Base-by-base conservation (phyloP, 1,139 yeast species). In the Yamadazyma sp. region DNA sequence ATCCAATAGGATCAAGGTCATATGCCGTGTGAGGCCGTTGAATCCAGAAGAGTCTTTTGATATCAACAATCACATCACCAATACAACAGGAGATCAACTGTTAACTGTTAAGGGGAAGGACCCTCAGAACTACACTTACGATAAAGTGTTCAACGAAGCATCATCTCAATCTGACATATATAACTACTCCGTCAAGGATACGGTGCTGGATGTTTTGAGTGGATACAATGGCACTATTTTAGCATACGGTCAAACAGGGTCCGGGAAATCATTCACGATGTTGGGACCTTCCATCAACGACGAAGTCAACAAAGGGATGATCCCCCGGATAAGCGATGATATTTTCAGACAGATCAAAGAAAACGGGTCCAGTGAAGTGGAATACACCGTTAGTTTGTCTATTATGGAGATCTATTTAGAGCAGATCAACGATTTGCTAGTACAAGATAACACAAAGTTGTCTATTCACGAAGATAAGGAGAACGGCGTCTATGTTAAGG, bases 221-320 rank as follows among this genome's bases (percentile, higher is more conserved):
- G 97, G 97, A 0, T 87, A 85, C 55, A 87, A 89, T 57, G 92
- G 94, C 15, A 82, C 96, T 0, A 82, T 89, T 0, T 63, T 89
- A 32, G 90, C 95, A 1, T 89, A 87, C 58, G 97, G 96, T 6
- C 96, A 86, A 56, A 84, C 95, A 0, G 94, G 95, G 0, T 77
- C 94, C 1, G 96, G 96, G 3, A 88, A 88, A 55, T 80, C 95
- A 0, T 80, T 79, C 54, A 85, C 96, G 2, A 85, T 89, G 95
- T 77, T 86, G 76, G 96, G 96, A 0, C 63, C 57, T 9, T 45
- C 69, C 15, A 52, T 70, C n/a, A 70, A 65, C 20, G 70, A 69
- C 33, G 62, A 63, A 0, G 45, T 44, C 4, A 42, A 46, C 3
- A 52, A 56, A 15, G 96, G 96, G 3, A 70, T 85, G 20, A 80